phyloP scores from a whole-genome alignment of 805 yeast species.

The Metschnikowia noctiluminum region DNA sequence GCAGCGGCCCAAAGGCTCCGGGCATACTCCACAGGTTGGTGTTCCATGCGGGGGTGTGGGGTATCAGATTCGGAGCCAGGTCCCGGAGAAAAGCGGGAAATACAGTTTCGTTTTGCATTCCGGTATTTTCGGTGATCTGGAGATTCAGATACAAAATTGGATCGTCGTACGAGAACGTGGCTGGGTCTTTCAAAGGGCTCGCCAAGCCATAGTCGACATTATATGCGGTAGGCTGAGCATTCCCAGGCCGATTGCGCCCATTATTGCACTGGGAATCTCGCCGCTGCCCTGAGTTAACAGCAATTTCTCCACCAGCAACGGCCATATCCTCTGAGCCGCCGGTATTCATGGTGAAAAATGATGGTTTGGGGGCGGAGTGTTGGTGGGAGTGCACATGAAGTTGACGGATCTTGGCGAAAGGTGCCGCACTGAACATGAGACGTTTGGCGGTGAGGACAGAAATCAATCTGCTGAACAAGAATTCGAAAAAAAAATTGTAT shows the following conservation, averaged over 20 bases:
- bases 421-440: background rate
- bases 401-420: background rate
- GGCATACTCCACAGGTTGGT: constrained; percentile 13
- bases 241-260: background rate
- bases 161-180: constrained; percentile 5
- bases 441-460: too few species aligned
- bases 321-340: background rate
- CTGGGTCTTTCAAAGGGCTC: constrained; percentile 5
- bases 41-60: constrained; percentile 1
- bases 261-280: background rate
- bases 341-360: background rate
- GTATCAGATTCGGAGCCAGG: background rate
- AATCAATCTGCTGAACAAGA: too few species aligned
- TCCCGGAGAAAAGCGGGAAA: background rate
- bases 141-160: constrained; percentile 5
- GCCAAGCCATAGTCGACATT: constrained; percentile 5
- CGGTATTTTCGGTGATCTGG: background rate
- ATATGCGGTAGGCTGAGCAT: background rate
- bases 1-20: constrained; percentile 10
- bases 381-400: background rate
- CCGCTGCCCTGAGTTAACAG: background rate
- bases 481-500: too few species aligned
- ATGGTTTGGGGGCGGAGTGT: background rate
- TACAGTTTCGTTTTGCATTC: background rate
- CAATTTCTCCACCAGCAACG: background rate